Evolutionary conservation across 495 filamentous ascomycete genomes (phyloP).

Genomic region (Cercophora scortea): DNA sequence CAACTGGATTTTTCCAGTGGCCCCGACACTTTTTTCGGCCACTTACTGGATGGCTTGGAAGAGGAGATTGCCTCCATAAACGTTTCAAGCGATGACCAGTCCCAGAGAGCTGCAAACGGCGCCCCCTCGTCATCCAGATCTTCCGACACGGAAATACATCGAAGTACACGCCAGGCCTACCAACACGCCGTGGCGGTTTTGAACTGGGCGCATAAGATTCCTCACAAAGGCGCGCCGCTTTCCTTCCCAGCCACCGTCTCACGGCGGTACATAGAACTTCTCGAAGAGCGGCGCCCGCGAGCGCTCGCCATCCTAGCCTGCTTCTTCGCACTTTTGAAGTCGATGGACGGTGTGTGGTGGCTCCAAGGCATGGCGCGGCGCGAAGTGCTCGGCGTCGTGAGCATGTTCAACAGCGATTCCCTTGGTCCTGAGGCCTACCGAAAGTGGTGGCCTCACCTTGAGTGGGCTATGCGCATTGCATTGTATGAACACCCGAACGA

Average conservation of each 20-base stretch:
- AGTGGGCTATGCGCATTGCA: slow-evolving; percentile 47
- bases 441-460: slow-evolving; percentile 48
- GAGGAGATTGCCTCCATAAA: slow-evolving; percentile 32
- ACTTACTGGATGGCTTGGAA: slow-evolving; percentile 42
- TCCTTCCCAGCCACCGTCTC: slow-evolving; percentile 53
- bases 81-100: background rate
- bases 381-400: slow-evolving; percentile 47
- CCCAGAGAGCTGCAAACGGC: background rate
- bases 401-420: slow-evolving; percentile 39
- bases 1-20: slow-evolving; percentile 36
- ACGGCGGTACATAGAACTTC: slow-evolving; percentile 45
- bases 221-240: slow-evolving; percentile 43
- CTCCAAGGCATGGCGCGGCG: slow-evolving; percentile 47
- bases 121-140: slow-evolving; percentile 5
- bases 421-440: slow-evolving; percentile 27
- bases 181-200: slow-evolving; percentile 47
- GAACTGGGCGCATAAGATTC: slow-evolving; percentile 51
- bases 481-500: slow-evolving; percentile 30
- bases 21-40: slow-evolving; percentile 40
- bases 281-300: slow-evolving; percentile 41
- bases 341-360: slow-evolving; percentile 48
- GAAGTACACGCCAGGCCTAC: slow-evolving; percentile 41
- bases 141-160: background rate
- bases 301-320: slow-evolving; percentile 47
- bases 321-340: slow-evolving; percentile 49